Base-by-base conservation (phyloP, 768 basidiomycete species). In the Leccinum subtestaceum region DNA sequence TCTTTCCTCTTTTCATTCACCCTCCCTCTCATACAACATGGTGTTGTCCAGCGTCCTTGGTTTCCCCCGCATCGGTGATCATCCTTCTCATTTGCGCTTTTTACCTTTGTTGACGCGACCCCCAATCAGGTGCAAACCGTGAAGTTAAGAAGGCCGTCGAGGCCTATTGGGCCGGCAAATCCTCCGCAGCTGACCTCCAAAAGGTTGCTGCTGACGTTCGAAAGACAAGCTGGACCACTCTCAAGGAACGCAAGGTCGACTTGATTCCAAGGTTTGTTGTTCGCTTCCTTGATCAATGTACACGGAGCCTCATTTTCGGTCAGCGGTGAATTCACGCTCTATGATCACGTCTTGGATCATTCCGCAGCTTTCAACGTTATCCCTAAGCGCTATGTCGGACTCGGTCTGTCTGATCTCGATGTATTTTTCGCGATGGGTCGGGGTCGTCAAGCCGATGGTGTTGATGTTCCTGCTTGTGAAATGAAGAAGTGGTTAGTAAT, bases 401-500 rank as follows among this genome's bases (percentile, higher is more conserved):
- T 92, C 64, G 86, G 87, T 58, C 79, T 99, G 55, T 92, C 93
- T 29, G 81, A 86, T 63, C 87, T 98, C 64, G 96, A 99, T 77
- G 87, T 95, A 72, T 97, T 92, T 79, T 98, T 99, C 69, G 97
- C 97, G 68, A 95, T 98, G 91, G 97, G 96, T 55, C 96, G 97
- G 78, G 97, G 97, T 58, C 93, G 96, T 65, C 97, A 99, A 78
- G 82, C 89, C 45, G 91, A 86, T 63, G 89, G 87, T 60, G 95
- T 98, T 68, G 97, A 99, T 78, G 94, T 98, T 64, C 93, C 93
- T 52, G 94, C 95, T 51, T 93, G 85, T 63, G 95, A 98, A 81
- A 98, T 98, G 97, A 98, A 97, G 85, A 98, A 98, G 78, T 99
- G 97, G 96, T 93, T 71, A 67, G 87, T 79, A 31, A 38, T 43